phyloP scores from a whole-genome alignment of 305 asterid species.

The Euphrasia arctica region DNA sequence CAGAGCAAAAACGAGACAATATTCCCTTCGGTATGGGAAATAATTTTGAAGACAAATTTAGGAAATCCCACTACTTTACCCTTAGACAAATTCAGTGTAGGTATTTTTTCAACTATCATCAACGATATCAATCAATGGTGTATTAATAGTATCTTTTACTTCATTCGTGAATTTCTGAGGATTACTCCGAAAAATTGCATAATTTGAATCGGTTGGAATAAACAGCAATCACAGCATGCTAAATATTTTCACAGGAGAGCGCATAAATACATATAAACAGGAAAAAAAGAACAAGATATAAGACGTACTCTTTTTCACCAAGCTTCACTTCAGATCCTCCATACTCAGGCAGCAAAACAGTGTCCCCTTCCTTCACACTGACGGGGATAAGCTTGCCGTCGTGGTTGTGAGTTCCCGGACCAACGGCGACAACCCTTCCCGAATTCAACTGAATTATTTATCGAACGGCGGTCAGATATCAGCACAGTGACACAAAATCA shows the following conservation, averaged over 20 bases:
- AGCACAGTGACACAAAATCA: not conserved
- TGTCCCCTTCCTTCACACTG: conserved; percentile 62
- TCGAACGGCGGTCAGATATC: conserved; percentile 12
- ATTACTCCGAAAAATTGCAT: too few relatives aligned
- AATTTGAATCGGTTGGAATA: too few relatives aligned
- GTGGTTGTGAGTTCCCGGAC: conserved; percentile 52
- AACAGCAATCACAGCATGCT: too few relatives aligned
- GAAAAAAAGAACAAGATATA: not conserved
- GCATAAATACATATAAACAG: not conserved
- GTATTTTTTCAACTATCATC: too few relatives aligned
- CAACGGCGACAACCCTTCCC: conserved; percentile 67
- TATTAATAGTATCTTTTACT: too few relatives aligned
- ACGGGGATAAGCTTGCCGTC: conserved; percentile 62
- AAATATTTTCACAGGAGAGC: not conserved
- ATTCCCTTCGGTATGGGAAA: not conserved
- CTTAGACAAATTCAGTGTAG: too few relatives aligned
- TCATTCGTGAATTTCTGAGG: too few relatives aligned
- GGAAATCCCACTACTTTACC: too few relatives aligned
- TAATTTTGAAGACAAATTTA: too few relatives aligned
- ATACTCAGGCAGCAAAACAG: conserved; percentile 65
- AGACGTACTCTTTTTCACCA: conserved; percentile 58
- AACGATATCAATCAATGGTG: too few relatives aligned
- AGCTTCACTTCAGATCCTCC: conserved; percentile 67
- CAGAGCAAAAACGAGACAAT: not conserved
- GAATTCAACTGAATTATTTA: conserved; percentile 47